Percentiles rank a stretch among this genome's conserved stretches.
phyloP scores from a whole-genome alignment of 805 yeast genomes.

The Candida adriatica region DNA sequence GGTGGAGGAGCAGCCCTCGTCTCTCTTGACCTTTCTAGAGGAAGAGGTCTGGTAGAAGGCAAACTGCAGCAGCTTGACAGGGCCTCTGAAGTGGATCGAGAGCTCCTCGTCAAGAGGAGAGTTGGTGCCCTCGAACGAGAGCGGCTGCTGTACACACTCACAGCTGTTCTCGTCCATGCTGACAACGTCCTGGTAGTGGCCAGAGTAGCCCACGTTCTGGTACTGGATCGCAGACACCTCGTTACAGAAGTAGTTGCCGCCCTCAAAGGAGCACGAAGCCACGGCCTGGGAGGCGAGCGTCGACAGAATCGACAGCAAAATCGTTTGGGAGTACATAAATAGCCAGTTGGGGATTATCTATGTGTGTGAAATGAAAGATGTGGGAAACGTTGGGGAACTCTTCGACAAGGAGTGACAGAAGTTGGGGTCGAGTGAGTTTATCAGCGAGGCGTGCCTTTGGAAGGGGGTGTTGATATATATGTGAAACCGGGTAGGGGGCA shows the following conservation, averaged over 20 bases:
- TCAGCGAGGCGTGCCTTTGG: too few species aligned
- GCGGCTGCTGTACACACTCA: conserved; percentile 52
- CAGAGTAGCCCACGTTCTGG: conserved; percentile 74
- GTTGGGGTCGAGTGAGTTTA: too few species aligned
- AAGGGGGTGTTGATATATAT: too few species aligned
- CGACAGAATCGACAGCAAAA: conserved; percentile 18
- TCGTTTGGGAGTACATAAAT: conserved; percentile 18
- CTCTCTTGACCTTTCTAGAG: conserved; percentile 34
- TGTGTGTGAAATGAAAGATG: too few species aligned
- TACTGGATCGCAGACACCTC: conserved; percentile 61
- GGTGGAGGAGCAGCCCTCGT: conserved; percentile 24
- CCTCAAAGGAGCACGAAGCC: conserved; percentile 38
- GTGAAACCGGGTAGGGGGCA: too few species aligned
- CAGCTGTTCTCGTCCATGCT: conserved; percentile 68
- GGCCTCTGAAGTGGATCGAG: conserved; percentile 89
- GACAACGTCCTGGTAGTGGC: conserved; percentile 76
- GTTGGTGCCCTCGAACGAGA: conserved; percentile 61
- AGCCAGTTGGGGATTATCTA: too few species aligned
- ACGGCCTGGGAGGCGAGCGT: conserved; percentile 15
- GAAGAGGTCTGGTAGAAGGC: conserved; percentile 79
- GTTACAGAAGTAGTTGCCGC: conserved; percentile 83
- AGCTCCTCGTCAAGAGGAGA: conserved; percentile 83
- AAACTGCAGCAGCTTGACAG: conserved; percentile 70
- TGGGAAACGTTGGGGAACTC: not conserved
- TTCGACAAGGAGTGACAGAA: not conserved